A percentile compares a stretch with the other conserved stretches of the same genome.
These are phyloP conservation scores for Starmerella bombi DNA, from an alignment of 805 yeast species.

Conservation along the genomic window DNA sequence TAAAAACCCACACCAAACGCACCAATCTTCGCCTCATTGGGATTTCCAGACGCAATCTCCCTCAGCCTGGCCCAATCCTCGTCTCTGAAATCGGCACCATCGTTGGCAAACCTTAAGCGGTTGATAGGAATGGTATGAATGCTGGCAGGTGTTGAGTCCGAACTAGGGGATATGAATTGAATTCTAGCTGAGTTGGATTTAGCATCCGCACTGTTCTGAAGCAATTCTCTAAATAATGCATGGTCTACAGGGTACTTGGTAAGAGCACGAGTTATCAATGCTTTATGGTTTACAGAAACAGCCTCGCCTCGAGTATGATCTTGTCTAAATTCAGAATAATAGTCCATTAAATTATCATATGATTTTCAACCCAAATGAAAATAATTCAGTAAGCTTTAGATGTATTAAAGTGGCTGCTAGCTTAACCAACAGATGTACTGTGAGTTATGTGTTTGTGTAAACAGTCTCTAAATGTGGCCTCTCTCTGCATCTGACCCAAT, in stretches of 20 bases:
- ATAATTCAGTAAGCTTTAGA: too few relatives aligned
- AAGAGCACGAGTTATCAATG: slow-evolving; percentile 31
- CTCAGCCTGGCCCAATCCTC: slow-evolving; percentile 31
- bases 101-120: slow-evolving; percentile 22
- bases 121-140: slow-evolving; percentile 24
- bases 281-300: slow-evolving; percentile 31
- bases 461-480: too few relatives aligned
- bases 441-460: too few relatives aligned
- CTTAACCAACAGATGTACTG: too few relatives aligned
- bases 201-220: slow-evolving; percentile 33
- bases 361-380: too few relatives aligned
- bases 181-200: slow-evolving; percentile 27
- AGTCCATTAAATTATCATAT: slow-evolving; percentile 22
- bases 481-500: too few relatives aligned
- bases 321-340: slow-evolving; percentile 18
- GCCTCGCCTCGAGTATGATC: slow-evolving; percentile 20
- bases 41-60: slow-evolving; percentile 34
- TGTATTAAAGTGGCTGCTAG: too few relatives aligned
- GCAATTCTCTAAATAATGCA: slow-evolving; percentile 31
- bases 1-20: slow-evolving; percentile 43
- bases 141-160: slow-evolving; percentile 13
- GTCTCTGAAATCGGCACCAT: slow-evolving; percentile 27
- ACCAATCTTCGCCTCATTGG: slow-evolving; percentile 33
- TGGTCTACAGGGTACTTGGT: slow-evolving; percentile 34
- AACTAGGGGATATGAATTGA: slow-evolving; percentile 19